Conservation (phyloP, 495 filamentous ascomycete species). For the Aspergillus carlsbadensis region DNA sequence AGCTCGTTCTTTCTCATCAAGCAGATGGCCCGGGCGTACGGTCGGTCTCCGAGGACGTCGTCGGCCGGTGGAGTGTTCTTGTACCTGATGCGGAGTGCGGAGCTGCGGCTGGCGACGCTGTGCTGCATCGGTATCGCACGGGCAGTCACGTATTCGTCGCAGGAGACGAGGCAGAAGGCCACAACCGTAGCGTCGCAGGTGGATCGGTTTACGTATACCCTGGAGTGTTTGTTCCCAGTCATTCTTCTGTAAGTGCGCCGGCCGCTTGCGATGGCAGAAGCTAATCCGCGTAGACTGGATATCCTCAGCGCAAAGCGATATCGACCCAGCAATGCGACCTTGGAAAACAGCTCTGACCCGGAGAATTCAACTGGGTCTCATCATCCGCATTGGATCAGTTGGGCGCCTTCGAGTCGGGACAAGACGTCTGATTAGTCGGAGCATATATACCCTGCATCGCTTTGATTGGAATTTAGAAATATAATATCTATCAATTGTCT, state of each 20-base stretch:
- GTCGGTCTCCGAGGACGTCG: conserved; percentile 13
- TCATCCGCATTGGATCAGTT: background rate
- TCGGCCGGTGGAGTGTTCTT: conserved; percentile 15
- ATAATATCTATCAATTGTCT: no score
- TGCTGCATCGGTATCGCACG: conserved; percentile 28
- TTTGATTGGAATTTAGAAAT: background rate
- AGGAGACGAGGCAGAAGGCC: conserved; percentile 23
- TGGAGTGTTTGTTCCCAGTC: conserved; percentile 34
- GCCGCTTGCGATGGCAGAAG: background rate
- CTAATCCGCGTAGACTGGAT: background rate
- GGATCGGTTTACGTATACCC: conserved; percentile 33
- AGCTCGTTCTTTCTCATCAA: conserved; percentile 27
- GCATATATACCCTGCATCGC: background rate
- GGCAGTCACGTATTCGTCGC: conserved; percentile 32
- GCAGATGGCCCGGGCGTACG: background rate
- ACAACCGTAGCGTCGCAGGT: conserved; percentile 27
- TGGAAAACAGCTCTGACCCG: background rate
- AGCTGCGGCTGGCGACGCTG: conserved; percentile 30
- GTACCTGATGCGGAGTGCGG: conserved; percentile 33
- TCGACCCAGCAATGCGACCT: background rate
- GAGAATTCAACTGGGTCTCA: background rate
- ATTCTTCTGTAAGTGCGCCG: conserved; percentile 25
- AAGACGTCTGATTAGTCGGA: background rate
- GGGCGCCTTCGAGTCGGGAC: background rate
- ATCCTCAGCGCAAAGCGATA: conserved; percentile 8